A percentile compares a stretch with the other conserved stretches of the same genome.
phyloP scores from a whole-genome alignment of 2,329 filamentous ascomycete genomes.

The Ophiostoma sp. region DNA sequence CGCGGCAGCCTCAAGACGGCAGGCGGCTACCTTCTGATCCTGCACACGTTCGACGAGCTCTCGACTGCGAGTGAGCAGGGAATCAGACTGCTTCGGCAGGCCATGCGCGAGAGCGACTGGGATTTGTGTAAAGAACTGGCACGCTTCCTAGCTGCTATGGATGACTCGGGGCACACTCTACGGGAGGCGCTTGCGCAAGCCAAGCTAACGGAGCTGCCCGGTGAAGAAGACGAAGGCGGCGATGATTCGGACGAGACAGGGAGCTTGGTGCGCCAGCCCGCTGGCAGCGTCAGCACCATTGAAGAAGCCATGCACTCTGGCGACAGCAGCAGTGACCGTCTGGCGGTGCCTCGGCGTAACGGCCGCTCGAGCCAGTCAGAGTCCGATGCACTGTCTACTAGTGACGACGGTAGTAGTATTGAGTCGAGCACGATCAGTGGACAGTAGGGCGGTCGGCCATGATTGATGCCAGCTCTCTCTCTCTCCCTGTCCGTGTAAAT shows the following conservation, averaged over 20 bases:
- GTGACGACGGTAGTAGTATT: conserved; percentile 25
- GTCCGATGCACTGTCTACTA: conserved; percentile 25
- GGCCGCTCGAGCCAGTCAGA: conserved; percentile 22
- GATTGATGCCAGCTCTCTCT: background rate
- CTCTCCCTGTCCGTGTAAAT: background rate
- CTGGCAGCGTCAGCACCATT: conserved; percentile 9
- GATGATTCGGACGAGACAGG: background rate
- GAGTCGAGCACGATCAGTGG: conserved; percentile 22
- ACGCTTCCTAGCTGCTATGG: conserved; percentile 88
- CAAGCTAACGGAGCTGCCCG: conserved; percentile 16
- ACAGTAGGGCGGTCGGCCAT: background rate
- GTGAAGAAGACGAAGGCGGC: background rate
- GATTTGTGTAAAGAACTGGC: conserved; percentile 92
- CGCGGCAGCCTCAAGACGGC: conserved; percentile 88
- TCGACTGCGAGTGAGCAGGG: conserved; percentile 68
- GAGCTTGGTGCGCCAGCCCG: background rate
- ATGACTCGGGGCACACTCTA: conserved; percentile 76
- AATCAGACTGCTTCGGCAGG: conserved; percentile 71
- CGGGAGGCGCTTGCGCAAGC: conserved; percentile 63
- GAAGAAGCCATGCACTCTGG: conserved; percentile 10
- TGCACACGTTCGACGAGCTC: conserved; percentile 74
- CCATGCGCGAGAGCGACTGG: conserved; percentile 84
- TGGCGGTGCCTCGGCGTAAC: conserved; percentile 30
- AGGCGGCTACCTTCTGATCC: conserved; percentile 88
- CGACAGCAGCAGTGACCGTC: conserved; percentile 29